Conservation (phyloP, 2,329 filamentous ascomycete genomes). For the Diaporthe ampelina region DNA sequence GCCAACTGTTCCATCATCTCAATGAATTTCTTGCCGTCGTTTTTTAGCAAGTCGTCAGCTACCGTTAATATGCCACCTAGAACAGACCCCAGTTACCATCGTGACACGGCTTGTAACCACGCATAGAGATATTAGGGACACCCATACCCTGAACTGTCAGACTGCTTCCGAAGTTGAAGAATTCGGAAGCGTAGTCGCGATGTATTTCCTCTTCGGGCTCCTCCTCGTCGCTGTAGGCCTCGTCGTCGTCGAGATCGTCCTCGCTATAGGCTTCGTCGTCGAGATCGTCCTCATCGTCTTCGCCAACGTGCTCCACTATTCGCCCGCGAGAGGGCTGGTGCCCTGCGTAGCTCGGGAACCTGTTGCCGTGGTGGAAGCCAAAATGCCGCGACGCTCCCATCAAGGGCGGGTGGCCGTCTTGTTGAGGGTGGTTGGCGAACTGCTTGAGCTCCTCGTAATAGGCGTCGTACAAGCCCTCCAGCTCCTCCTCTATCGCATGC, state of each 20-base stretch:
- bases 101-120: slow-evolving; percentile 47
- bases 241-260: slow-evolving; percentile 77
- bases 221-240: slow-evolving; percentile 75
- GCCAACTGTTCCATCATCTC: slow-evolving; percentile 99
- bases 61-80: slow-evolving; percentile 97
- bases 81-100: slow-evolving; percentile 45
- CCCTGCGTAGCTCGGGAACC: slow-evolving; percentile 66
- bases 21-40: slow-evolving; percentile 99
- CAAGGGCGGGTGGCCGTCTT: slow-evolving; percentile 79
- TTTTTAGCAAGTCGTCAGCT: slow-evolving; percentile 97
- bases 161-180: slow-evolving; percentile 98
- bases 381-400: slow-evolving; percentile 77
- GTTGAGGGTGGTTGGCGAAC: slow-evolving; percentile 83
- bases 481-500: slow-evolving; percentile 96
- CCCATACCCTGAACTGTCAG: slow-evolving; percentile 88
- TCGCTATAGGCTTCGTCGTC: slow-evolving; percentile 72
- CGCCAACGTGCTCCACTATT: slow-evolving; percentile 76
- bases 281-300: slow-evolving; percentile 69
- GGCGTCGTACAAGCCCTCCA: slow-evolving; percentile 97
- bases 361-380: slow-evolving; percentile 55
- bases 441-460: slow-evolving; percentile 99
- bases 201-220: slow-evolving; percentile 60
- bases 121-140: slow-evolving; percentile 7
- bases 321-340: slow-evolving; percentile 82
- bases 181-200: slow-evolving; percentile 81